Evolutionary conservation across 116 monocot genomes (phyloP).

Genomic region (Posidonia oceanica): DNA sequence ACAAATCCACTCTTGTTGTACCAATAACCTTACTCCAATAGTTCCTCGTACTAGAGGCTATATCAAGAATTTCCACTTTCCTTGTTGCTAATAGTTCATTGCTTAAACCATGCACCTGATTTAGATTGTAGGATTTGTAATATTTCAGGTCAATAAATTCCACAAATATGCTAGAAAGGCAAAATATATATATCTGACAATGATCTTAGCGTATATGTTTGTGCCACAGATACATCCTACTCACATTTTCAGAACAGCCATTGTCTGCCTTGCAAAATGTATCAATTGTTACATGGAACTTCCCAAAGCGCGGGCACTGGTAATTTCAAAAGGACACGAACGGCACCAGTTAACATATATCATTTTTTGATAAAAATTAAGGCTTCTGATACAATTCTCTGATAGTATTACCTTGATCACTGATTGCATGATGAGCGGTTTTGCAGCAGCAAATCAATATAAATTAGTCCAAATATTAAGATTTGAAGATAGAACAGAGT

Average conservation of each 20-base stretch:
- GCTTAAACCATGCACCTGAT: background rate
- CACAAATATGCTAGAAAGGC: background rate
- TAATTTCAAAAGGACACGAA: background rate
- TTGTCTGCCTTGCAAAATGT: conserved; percentile 3
- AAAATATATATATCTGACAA: background rate
- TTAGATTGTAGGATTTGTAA: background rate
- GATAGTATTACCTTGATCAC: conserved; percentile 2
- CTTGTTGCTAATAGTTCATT: conserved; percentile 1
- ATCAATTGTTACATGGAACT: conserved; percentile 1
- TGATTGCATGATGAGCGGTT: background rate
- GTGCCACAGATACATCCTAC: background rate
- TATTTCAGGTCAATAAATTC: background rate
- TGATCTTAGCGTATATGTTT: background rate
- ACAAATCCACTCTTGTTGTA: conserved; percentile 2
- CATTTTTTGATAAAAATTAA: background rate
- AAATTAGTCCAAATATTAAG: background rate
- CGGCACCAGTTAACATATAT: background rate
- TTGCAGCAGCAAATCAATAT: background rate
- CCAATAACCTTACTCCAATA: conserved; percentile 5
- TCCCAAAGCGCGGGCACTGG: conserved; percentile 1
- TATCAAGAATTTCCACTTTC: conserved; percentile 7
- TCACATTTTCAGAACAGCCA: conserved; percentile 4
- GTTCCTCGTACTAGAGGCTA: background rate
- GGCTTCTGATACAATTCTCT: too few relatives aligned
- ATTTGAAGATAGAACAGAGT: background rate